Conservation (phyloP, 2,329 filamentous ascomycete genomes). For the Fusarium sterilihyphosum region DNA sequence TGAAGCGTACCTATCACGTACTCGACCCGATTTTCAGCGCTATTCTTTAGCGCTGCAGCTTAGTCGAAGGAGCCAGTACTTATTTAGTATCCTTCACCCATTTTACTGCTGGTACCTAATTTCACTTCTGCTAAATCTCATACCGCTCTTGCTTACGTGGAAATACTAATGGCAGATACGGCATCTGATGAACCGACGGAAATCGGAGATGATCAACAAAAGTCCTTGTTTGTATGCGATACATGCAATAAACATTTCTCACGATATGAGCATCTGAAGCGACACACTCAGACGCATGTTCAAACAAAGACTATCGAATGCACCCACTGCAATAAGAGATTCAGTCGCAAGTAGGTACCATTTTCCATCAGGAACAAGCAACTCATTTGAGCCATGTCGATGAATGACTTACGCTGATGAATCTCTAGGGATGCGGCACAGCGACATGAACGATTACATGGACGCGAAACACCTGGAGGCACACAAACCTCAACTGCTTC, state of each 20-base stretch:
- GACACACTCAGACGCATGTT: neutral
- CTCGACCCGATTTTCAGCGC: neutral
- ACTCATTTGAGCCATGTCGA: rapidly evolving
- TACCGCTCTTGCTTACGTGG: neutral
- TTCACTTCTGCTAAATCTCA: neutral
- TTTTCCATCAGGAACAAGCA: rapidly evolving
- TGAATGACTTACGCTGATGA: neutral
- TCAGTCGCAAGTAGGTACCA: neutral
- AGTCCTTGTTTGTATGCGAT: neutral
- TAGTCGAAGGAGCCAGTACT: neutral
- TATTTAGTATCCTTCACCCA: neutral
- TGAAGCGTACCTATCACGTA: neutral
- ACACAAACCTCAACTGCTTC: neutral
- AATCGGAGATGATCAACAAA: neutral
- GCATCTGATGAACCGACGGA: neutral
- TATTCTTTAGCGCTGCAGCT: neutral
- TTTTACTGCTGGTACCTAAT: no score
- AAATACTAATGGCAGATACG: neutral
- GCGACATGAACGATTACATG: neutral
- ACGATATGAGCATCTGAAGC: neutral
- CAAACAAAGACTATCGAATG: neutral
- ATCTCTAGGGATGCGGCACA: neutral
- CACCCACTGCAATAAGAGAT: neutral
- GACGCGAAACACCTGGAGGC: neutral
- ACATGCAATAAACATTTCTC: neutral